Evolutionary conservation across 108 stramenopile genomes (phyloP).

Genomic region (Aurantiochytrium sp.): DNA sequence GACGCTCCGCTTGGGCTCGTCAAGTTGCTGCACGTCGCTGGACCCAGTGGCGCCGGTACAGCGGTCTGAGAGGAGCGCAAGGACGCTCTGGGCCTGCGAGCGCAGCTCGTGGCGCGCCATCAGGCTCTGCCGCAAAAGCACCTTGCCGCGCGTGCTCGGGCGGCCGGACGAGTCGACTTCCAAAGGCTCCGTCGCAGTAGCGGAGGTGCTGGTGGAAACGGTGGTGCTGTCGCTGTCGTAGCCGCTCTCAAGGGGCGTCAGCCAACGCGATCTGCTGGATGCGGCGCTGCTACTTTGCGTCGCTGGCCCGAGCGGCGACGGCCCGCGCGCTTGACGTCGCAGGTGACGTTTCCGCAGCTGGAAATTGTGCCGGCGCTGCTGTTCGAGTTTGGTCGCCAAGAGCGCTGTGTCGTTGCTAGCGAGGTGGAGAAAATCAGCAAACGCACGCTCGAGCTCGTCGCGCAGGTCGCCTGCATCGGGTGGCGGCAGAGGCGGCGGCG

Average conservation of each 20-base stretch:
- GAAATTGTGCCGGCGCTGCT: not conserved
- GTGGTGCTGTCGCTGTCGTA: not conserved
- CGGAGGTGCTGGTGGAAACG: not conserved
- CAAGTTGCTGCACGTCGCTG: not conserved
- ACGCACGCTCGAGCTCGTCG: not conserved
- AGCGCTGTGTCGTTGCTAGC: not conserved
- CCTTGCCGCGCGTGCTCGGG: not conserved
- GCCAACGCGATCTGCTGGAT: not conserved
- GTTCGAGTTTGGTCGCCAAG: not conserved
- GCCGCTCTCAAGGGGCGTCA: not conserved
- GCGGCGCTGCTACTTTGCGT: too few relatives aligned
- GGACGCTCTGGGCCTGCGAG: not conserved
- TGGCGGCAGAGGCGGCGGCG: too few relatives aligned
- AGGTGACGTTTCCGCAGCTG: not conserved
- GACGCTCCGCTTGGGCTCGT: not conserved
- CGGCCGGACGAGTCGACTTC: not conserved
- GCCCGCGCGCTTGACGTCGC: not conserved
- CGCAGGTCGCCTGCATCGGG: not conserved
- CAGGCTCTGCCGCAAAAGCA: not conserved
- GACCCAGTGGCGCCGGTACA: not conserved
- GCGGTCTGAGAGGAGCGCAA: not conserved
- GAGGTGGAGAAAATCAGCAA: not conserved
- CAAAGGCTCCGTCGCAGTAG: not conserved
- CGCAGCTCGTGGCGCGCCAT: not conserved
- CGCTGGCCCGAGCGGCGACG: too few relatives aligned